Evolutionary conservation across 805 yeast genomes (phyloP).

Genomic region (Ogataea nonfermentans): DNA sequence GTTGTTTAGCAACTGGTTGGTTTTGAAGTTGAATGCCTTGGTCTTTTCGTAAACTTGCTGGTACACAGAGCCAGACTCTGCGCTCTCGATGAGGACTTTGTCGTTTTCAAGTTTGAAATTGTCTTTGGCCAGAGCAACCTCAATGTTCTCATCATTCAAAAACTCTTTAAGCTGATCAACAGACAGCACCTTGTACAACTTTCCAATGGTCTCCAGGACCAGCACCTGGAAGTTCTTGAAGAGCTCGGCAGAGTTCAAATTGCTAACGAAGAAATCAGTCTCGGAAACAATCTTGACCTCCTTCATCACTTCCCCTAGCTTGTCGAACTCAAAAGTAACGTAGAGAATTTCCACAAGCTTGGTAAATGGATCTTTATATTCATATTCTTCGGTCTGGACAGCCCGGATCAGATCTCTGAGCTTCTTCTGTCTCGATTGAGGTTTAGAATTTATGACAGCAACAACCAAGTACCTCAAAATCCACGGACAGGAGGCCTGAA

Average conservation of each 20-base stretch:
- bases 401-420: conserved; percentile 57
- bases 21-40: conserved; percentile 60
- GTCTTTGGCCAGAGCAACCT: conserved; percentile 14
- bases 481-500: conserved; percentile 75
- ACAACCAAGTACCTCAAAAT: conserved; percentile 61
- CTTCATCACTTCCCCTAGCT: conserved; percentile 46
- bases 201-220: conserved; percentile 26
- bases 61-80: conserved; percentile 53
- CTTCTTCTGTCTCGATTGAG: conserved; percentile 45
- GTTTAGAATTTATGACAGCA: conserved; percentile 46
- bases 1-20: conserved; percentile 53
- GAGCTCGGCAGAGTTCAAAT: conserved; percentile 33
- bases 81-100: conserved; percentile 48
- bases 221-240: conserved; percentile 25
- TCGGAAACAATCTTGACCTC: conserved; percentile 48
- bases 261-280: conserved; percentile 57
- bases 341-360: conserved; percentile 53
- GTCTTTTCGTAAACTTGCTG: conserved; percentile 69
- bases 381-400: conserved; percentile 60
- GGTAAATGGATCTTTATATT: conserved; percentile 64
- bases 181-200: conserved; percentile 26
- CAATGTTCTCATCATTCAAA: conserved; percentile 28
- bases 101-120: conserved; percentile 47
- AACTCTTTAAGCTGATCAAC: conserved; percentile 20
- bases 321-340: conserved; percentile 57